These are phyloP conservation scores for Leucosporidium scottii DNA, from an alignment of 768 basidiomycete species.

Conservation along the genomic window DNA sequence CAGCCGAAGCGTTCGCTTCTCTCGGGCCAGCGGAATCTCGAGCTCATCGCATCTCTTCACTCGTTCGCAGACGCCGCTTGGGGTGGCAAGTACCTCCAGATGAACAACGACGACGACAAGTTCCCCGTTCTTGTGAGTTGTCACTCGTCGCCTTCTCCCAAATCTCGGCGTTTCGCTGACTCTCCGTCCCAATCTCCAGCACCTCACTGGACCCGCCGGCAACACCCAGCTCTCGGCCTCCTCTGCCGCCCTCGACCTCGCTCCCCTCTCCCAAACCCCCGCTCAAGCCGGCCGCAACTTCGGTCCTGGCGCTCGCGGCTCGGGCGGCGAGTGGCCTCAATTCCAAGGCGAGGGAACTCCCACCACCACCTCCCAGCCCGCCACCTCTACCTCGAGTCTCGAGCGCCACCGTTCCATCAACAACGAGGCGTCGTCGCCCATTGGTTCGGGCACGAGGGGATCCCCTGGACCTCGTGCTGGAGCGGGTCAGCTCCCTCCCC, in stretches of 20 bases:
- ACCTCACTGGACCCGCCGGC: neutral
- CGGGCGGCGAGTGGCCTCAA: constrained; percentile 83
- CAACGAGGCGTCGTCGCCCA: constrained; percentile 1
- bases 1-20: neutral
- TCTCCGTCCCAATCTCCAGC: constrained; percentile 26
- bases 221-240: constrained; percentile 63
- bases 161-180: constrained; percentile 40
- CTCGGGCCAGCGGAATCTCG: neutral
- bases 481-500: constrained; percentile 15
- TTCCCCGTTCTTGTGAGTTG: constrained; percentile 48
- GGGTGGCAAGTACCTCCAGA: constrained; percentile 65
- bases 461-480: constrained; percentile 12
- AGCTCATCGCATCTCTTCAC: constrained; percentile 27
- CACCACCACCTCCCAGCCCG: constrained; percentile 5
- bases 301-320: constrained; percentile 27
- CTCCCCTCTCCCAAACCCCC: constrained; percentile 76
- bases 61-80: constrained; percentile 71
- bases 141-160: constrained; percentile 56
- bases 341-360: constrained; percentile 46
- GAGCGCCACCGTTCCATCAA: constrained; percentile 18
- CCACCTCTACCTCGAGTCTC: constrained; percentile 4
- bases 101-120: constrained; percentile 67
- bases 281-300: constrained; percentile 49
- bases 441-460: constrained; percentile 7
- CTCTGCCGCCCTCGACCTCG: constrained; percentile 87